Conservation (phyloP, 225 moss, liverwort and hornwort genomes). For the Pseudisothecium myosuroides region DNA sequence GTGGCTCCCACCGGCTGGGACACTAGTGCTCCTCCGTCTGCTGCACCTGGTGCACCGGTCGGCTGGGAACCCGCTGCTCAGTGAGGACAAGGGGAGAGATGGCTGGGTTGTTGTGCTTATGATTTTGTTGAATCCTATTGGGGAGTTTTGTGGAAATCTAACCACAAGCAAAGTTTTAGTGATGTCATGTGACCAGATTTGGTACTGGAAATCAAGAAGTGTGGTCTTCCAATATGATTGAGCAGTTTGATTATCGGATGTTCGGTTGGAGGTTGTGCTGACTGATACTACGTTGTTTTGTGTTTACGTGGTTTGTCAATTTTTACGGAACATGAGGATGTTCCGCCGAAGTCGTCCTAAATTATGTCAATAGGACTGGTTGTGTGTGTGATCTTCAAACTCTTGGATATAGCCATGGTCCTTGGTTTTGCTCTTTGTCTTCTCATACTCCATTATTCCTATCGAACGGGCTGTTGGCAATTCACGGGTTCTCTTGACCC, state of each 20-base stretch:
- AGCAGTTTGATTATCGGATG: not conserved
- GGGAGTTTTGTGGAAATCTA: not conserved
- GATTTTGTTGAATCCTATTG: not conserved
- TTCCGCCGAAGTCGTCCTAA: too few species aligned
- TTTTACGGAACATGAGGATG: not conserved
- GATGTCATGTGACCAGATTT: not conserved
- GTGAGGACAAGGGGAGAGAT: not conserved
- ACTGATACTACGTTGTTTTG: not conserved
- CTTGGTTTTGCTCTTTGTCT: not conserved
- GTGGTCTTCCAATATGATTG: not conserved
- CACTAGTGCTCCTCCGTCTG: not conserved
- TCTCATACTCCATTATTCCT: not conserved
- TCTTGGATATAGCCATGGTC: not conserved
- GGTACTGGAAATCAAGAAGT: not conserved
- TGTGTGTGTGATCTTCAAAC: not conserved
- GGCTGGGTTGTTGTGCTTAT: not conserved
- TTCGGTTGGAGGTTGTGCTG: not conserved
- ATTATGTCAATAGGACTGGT: not conserved
- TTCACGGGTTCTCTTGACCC: too few species aligned
- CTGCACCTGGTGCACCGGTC: not conserved
- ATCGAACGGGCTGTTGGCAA: not conserved
- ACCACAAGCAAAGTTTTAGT: not conserved
- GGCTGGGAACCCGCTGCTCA: constrained; percentile 20
- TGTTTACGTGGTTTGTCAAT: too few species aligned
- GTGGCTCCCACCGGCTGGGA: constrained; percentile 7